Percentiles rank a stretch among this genome's conserved stretches.
phyloP scores from a whole-genome alignment of 108 stramenopile species.

The Cyclotella distinguenda region DNA sequence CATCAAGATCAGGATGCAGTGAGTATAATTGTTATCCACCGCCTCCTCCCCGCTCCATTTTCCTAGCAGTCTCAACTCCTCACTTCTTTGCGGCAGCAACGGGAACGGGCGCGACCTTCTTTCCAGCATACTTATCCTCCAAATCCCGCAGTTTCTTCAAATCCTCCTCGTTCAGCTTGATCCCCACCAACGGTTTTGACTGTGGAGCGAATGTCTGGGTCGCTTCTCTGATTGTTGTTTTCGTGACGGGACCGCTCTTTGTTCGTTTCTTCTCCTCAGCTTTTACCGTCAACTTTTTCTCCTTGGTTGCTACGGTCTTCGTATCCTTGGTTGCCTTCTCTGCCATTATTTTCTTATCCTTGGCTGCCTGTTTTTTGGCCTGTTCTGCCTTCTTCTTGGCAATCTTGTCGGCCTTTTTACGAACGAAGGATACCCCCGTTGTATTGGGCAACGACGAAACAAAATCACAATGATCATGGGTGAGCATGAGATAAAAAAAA shows the following conservation, averaged over 20 bases:
- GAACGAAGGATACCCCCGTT: too few species aligned
- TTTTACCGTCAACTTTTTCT: slow-evolving; percentile 4
- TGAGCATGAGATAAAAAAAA: too few species aligned
- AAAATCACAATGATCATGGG: too few species aligned
- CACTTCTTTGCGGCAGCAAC: neutral
- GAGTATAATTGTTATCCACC: too few species aligned
- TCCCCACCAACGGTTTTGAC: slow-evolving; percentile 7
- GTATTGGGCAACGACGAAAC: too few species aligned
- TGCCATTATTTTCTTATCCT: neutral
- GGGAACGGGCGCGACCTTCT: slow-evolving; percentile 8
- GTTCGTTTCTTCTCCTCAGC: slow-evolving; percentile 3
- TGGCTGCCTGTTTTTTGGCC: neutral
- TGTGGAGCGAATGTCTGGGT: neutral
- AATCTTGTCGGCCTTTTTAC: slow-evolving; percentile 7
- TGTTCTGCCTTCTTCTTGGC: slow-evolving; percentile 4
- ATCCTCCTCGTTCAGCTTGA: slow-evolving; percentile 10
- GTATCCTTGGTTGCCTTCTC: neutral
- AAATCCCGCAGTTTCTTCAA: slow-evolving; percentile 6
- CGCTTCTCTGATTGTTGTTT: neutral
- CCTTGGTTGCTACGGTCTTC: neutral
- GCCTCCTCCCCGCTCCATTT: too few species aligned
- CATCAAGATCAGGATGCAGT: too few species aligned
- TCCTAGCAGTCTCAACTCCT: neutral
- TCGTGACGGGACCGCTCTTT: neutral
- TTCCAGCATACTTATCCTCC: slow-evolving; percentile 14